Percentiles rank a stretch among this genome's conserved stretches.
These are phyloP conservation scores for Tylopilus microsporus DNA, from an alignment of 1,284 basidiomycete genomes.

Conservation along the genomic window DNA sequence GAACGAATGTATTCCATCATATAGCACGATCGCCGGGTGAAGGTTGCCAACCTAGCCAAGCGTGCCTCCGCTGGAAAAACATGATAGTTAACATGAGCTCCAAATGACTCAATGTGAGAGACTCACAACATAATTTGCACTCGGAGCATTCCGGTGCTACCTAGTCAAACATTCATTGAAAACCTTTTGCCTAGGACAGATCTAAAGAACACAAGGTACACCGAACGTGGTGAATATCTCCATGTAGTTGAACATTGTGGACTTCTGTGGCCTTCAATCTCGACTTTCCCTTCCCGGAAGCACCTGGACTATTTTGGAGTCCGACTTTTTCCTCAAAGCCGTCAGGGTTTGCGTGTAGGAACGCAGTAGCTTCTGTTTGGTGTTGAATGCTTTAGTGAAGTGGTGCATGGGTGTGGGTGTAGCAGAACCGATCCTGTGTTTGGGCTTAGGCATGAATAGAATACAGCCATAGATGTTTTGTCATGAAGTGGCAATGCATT, in stretches of 20 bases:
- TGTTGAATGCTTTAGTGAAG: slow-evolving; percentile 81
- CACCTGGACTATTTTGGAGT: slow-evolving; percentile 56
- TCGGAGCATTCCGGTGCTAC: slow-evolving; percentile 81
- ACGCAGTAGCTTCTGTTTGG: slow-evolving; percentile 79
- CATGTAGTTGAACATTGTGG: slow-evolving; percentile 86
- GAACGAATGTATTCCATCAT: slow-evolving; percentile 84
- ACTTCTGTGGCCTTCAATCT: slow-evolving; percentile 66
- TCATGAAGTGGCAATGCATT: slow-evolving; percentile 84
- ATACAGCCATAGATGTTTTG: slow-evolving; percentile 79
- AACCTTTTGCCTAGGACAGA: slow-evolving; percentile 60
- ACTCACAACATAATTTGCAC: slow-evolving; percentile 70
- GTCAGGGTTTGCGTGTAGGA: slow-evolving; percentile 94
- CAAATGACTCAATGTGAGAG: not conserved
- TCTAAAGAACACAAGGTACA: slow-evolving; percentile 79
- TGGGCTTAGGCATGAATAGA: slow-evolving; percentile 94
- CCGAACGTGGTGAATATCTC: slow-evolving; percentile 83
- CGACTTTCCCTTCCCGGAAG: slow-evolving; percentile 54
- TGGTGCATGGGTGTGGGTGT: slow-evolving; percentile 80
- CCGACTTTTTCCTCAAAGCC: slow-evolving; percentile 83
- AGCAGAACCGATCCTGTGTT: slow-evolving; percentile 76
- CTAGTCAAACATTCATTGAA: slow-evolving; percentile 59
- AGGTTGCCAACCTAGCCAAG: slow-evolving; percentile 76
- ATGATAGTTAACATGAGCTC: not conserved
- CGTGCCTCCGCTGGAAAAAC: slow-evolving; percentile 61
- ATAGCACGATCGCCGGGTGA: slow-evolving; percentile 85